Evolutionary conservation across 257 asterid genomes (phyloP), one percentile per base, ranked within the genome.

Genomic region (Cruciata laevipes): DNA sequence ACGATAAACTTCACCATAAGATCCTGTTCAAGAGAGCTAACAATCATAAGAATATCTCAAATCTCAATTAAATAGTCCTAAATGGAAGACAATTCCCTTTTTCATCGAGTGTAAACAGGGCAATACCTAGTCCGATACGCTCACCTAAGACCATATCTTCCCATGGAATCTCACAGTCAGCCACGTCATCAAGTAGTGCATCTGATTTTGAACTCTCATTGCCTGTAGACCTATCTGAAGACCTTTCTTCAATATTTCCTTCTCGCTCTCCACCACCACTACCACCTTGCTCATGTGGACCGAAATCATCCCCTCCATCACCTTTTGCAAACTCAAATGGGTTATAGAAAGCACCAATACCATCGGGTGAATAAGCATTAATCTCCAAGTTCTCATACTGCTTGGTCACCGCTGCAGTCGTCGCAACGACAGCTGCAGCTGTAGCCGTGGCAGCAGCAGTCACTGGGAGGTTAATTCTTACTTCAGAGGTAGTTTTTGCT

Each of bases 51-150:
- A 30, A 70, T 47, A 14, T 16, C 7, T 58, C 42, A 68, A 61
- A 13, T 13, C 10, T 68, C 18, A 67, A 69, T 23, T 62, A 63
- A 72, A 63, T 32, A 72, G 20, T 71, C 56, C 44, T n/a, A 58
- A n/a, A 70, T 63, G 63, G 77, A 31, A 55, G 18, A 73, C 27
- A 61, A 68, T 27, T 13, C 32, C 69, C 68, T 31, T 57, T 55
- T 69, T 69, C 30, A 64, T 55, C 17, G 69, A 76, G 68, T 52
- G 63, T n/a, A 63, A 64, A 68, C 69, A 79, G 80, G 75, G 71
- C 65, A 68, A 74, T 93, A 93, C 98, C 98, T 79, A 93, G 96
- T 71, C 98, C 98, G 70, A 93, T 93, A 82, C 98, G 98, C 86
- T 89, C 98, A 67, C 98, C 98, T 94, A 93, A 77, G 84, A 87